These are phyloP conservation scores for Polygonum aviculare DNA, from an alignment of 148 eudicot species.

Conservation along the genomic window DNA sequence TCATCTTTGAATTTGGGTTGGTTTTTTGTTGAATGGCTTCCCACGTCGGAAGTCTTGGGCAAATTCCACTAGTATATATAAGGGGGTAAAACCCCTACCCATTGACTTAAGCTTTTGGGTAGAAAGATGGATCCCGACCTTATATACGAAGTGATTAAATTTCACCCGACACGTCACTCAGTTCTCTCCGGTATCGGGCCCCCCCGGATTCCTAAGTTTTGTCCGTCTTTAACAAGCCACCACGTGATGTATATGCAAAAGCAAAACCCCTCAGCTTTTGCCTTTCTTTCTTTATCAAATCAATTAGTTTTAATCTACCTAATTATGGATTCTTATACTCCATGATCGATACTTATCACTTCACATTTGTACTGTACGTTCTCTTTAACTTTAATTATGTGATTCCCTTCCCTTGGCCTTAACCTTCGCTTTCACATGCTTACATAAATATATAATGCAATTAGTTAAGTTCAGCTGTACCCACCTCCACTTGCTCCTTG, in stretches of 20 bases:
- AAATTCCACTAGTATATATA: too few relatives aligned
- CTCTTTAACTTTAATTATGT: constrained; percentile 6
- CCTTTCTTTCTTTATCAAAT: background rate
- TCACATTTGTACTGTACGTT: background rate
- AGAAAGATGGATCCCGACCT: too few relatives aligned
- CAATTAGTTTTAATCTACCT: background rate
- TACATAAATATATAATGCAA: background rate
- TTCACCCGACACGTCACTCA: too few relatives aligned
- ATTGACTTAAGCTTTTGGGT: too few relatives aligned
- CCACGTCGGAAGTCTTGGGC: too few relatives aligned
- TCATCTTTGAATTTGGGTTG: background rate
- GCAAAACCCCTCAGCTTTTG: background rate
- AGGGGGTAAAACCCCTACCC: too few relatives aligned
- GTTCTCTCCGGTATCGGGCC: too few relatives aligned
- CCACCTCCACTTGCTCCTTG: background rate
- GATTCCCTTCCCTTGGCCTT: background rate
- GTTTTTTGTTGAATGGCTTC: too few relatives aligned
- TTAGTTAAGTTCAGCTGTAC: background rate
- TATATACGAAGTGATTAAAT: too few relatives aligned
- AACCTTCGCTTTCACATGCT: background rate
- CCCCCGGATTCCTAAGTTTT: too few relatives aligned
- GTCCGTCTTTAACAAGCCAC: background rate
- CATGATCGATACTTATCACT: background rate
- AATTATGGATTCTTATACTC: background rate
- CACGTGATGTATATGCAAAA: constrained; percentile 5